These are phyloP conservation scores for Glarea lozoyensis DNA, from an alignment of 495 filamentous ascomycete species.

Conservation along the genomic window DNA sequence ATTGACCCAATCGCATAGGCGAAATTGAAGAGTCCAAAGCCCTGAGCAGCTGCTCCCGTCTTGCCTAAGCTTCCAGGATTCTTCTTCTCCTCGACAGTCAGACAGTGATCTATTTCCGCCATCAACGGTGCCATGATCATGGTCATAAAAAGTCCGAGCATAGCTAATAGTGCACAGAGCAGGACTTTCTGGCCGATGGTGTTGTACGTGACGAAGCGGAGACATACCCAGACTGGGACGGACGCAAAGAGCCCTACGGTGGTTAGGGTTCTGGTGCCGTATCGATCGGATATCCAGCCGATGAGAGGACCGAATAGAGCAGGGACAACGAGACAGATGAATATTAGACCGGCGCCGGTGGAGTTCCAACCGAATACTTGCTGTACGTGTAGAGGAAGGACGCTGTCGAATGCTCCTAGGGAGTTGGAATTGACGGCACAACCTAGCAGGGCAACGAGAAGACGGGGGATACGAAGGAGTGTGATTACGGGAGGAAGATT, in stretches of 20 bases:
- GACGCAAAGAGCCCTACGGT: slow-evolving; percentile 50
- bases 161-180: slow-evolving; percentile 54
- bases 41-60: slow-evolving; percentile 46
- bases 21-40: slow-evolving; percentile 51
- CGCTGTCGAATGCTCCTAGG: slow-evolving; percentile 44
- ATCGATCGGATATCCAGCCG: slow-evolving; percentile 49
- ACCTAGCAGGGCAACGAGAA: slow-evolving; percentile 48
- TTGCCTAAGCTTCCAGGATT: slow-evolving; percentile 46
- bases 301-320: slow-evolving; percentile 54
- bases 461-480: slow-evolving; percentile 46
- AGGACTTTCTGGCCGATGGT: slow-evolving; percentile 54
- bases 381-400: slow-evolving; percentile 57
- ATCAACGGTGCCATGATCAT: slow-evolving; percentile 54
- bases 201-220: slow-evolving; percentile 56
- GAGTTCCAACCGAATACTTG: slow-evolving; percentile 56
- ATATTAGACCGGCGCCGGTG: slow-evolving; percentile 61
- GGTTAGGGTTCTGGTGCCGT: slow-evolving; percentile 49
- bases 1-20: slow-evolving; percentile 53
- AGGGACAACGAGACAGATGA: slow-evolving; percentile 55
- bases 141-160: slow-evolving; percentile 48
- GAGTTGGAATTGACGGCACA: slow-evolving; percentile 48
- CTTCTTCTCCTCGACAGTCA: slow-evolving; percentile 43
- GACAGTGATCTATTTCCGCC: slow-evolving; percentile 55
- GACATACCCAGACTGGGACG: slow-evolving; percentile 49
- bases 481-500: slow-evolving; percentile 23